Conservation (phyloP, 116 monocot species). For the Zostera marina region DNA sequence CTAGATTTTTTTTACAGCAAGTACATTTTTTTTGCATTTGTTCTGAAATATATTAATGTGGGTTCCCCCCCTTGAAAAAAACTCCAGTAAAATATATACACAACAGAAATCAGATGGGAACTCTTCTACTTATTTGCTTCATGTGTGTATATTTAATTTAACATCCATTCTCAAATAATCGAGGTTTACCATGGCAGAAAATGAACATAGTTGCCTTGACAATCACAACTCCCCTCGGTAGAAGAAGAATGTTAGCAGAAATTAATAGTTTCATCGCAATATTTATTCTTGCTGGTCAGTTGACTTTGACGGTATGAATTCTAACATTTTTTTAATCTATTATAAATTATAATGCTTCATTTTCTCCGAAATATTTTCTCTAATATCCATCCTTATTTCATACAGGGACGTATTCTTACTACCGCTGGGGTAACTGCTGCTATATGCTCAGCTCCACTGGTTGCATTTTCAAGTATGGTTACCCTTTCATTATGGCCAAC, state of each 20-base stretch:
- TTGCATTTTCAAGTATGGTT: conserved; percentile 61
- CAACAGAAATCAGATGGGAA: no score
- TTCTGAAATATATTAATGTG: no score
- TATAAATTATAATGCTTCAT: neutral
- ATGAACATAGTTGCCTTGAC: conserved; percentile 74
- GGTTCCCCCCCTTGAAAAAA: neutral
- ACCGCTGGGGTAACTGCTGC: conserved; percentile 71
- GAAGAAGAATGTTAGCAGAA: conserved; percentile 83
- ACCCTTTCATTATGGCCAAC: conserved; percentile 81
- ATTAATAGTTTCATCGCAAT: conserved; percentile 92
- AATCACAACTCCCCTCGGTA: conserved; percentile 42
- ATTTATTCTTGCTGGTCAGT: conserved; percentile 92
- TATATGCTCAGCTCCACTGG: conserved; percentile 65
- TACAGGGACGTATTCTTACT: conserved; percentile 82
- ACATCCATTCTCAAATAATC: neutral
- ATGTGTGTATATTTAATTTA: neutral
- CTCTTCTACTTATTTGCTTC: no score
- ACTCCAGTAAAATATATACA: neutral
- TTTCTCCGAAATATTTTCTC: neutral
- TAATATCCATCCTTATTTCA: conserved; percentile 2
- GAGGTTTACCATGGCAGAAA: conserved; percentile 37
- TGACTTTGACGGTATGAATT: conserved; percentile 62
- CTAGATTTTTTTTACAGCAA: neutral
- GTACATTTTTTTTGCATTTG: neutral
- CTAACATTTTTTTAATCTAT: neutral